Base-by-base conservation (phyloP, 768 basidiomycete species). In the Psilocybe subaeruginosa region DNA sequence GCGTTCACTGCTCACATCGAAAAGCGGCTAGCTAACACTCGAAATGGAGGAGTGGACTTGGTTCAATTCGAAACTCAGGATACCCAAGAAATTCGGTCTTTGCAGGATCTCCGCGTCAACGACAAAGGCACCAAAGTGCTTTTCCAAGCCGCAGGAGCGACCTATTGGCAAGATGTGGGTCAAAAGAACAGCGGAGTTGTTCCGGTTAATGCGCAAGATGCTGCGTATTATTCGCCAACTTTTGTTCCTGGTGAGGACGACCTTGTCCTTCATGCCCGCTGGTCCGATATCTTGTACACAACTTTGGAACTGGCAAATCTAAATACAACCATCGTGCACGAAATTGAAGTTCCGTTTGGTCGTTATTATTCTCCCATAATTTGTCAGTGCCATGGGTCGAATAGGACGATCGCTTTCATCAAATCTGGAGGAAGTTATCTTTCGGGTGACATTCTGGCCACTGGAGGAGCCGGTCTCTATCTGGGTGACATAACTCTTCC, bases 121-220 rank as follows among this genome's bases (percentile, higher is more conserved):
- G 77, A 80, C n/a, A 68, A 69, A 1, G 90, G 89, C 31, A 67
- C 72, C 3, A 78, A 71, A 31, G 86, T 81, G 1, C 81, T 85
- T 19, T 91, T 91, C 73, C 83, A 90, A 72, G 90, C 83, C n/a
- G 86, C 86, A 7, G 89, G 89, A 1, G 74, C 78, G 1, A 84
- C 81, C 0, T 85, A 85, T 60, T 74, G 84, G 54, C 84, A 87
- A 58, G 64, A 76, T 11, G 67, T 83, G 5, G 73, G 76, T 33
- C 68, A 70, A 43, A 67, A 74, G 4, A 63, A 70, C 3, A 69
- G 75, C 4, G 63, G 54, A 6, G 75, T 77, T 37, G 77, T 84
- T 7, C 88, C 89, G 7, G 78, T 81, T n/a, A 70, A 82, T 4
- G 70, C 86, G 54, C 59, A 78, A 9, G 70, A 72, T 5, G 77